A percentile compares a stretch with the other conserved stretches of the same genome.
Conservation (phyloP, 1,284 basidiomycete species). For the Nidula niveotomentosa region DNA sequence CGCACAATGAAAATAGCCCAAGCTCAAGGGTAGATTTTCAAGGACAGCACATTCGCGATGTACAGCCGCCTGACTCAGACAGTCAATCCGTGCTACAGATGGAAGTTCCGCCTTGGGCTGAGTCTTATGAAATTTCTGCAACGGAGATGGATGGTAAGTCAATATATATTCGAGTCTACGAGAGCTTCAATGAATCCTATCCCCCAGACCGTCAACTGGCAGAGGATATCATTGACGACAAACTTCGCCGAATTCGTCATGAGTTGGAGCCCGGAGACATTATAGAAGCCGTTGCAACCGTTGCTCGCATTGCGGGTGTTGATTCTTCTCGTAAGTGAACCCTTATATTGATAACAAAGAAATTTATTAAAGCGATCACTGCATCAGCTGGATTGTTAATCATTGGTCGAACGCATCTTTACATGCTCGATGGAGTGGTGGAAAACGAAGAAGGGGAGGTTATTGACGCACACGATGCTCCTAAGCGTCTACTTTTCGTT, state of each 20-base stretch:
- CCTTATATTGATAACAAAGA: constrained; percentile 1
- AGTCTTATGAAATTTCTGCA: constrained; percentile 72
- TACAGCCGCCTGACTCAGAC: constrained; percentile 61
- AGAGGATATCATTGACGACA: constrained; percentile 78
- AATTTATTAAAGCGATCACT: constrained; percentile 9
- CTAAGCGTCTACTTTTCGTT: constrained; percentile 80
- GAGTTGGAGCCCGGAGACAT: constrained; percentile 89
- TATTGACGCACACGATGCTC: constrained; percentile 86
- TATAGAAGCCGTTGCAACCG: constrained; percentile 88
- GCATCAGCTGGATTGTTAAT: constrained; percentile 81
- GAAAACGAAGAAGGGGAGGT: constrained; percentile 88
- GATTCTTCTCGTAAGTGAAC: constrained; percentile 78
- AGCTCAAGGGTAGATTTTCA: constrained; percentile 51
- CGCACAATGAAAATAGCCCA: constrained; percentile 47
- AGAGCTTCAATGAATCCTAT: neutral
- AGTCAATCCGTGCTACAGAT: constrained; percentile 57
- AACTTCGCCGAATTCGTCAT: constrained; percentile 77
- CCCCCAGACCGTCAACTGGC: constrained; percentile 51
- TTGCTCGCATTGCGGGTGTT: constrained; percentile 83
- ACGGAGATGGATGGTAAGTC: constrained; percentile 60
- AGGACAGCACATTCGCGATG: constrained; percentile 47
- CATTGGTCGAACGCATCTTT: constrained; percentile 81
- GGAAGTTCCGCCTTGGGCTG: constrained; percentile 79
- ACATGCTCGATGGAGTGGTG: constrained; percentile 92
- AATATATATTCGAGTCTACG: neutral